These are phyloP conservation scores for Trichoderma sp. DNA, from an alignment of 2,329 filamentous ascomycete genomes.

Conservation along the genomic window DNA sequence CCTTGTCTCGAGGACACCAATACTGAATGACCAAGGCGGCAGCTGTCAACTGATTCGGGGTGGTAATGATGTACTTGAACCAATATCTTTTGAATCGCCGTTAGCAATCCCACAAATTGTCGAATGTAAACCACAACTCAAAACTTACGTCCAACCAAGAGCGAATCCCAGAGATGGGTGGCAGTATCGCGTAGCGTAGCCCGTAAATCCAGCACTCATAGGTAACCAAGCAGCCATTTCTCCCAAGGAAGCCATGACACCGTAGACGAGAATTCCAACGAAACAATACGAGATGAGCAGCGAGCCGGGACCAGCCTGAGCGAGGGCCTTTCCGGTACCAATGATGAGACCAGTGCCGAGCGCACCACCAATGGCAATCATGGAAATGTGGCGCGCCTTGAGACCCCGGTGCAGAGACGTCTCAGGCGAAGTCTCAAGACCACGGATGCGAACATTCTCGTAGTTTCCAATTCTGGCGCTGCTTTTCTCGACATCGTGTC, in stretches of 20 bases:
- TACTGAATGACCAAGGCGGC: constrained; percentile 75
- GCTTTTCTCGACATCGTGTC: constrained; percentile 24
- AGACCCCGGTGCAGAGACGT: constrained; percentile 52
- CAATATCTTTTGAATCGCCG: constrained; percentile 45
- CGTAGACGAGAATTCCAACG: constrained; percentile 70
- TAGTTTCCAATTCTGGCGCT: constrained; percentile 19
- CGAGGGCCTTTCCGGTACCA: constrained; percentile 58
- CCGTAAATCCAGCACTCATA: constrained; percentile 74
- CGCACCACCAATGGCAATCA: constrained; percentile 71
- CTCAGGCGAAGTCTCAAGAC: constrained; percentile 49
- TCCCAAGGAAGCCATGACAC: constrained; percentile 78
- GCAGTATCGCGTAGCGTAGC: constrained; percentile 75
- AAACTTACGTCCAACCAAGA: constrained; percentile 65
- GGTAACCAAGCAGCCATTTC: constrained; percentile 86
- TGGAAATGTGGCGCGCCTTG: constrained; percentile 55
- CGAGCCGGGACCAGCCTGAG: constrained; percentile 58
- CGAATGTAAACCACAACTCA: neutral
- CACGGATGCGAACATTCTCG: constrained; percentile 40
- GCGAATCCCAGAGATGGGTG: constrained; percentile 80
- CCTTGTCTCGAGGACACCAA: constrained; percentile 63
- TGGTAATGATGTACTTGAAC: constrained; percentile 82
- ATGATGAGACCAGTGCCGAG: constrained; percentile 74
- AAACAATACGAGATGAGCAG: constrained; percentile 70
- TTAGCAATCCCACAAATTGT: neutral
- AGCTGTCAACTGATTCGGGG: constrained; percentile 81